These are phyloP conservation scores for Volvox africanus DNA, from an alignment of 139 green algal species.

Conservation along the genomic window DNA sequence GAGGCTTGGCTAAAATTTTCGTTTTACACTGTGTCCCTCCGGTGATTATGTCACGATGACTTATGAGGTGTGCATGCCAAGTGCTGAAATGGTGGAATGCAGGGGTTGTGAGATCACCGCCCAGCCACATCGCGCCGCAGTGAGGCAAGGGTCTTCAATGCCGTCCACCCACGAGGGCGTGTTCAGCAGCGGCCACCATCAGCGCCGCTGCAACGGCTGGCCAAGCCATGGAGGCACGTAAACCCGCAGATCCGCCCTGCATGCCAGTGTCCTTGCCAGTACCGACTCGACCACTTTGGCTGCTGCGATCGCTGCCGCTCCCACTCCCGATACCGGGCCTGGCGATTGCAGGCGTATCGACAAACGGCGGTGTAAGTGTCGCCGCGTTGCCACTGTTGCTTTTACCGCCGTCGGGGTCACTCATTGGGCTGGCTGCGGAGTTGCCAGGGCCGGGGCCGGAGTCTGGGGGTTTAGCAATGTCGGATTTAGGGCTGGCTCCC, in stretches of 20 bases:
- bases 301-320: neutral
- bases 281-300: neutral
- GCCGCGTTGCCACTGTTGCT: neutral
- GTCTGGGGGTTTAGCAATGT: neutral
- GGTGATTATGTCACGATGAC: no score
- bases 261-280: neutral
- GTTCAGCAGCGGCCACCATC: neutral
- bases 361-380: neutral
- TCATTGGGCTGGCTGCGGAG: no score
- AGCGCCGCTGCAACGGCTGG: neutral
- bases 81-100: no score
- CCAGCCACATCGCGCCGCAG: neutral
- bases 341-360: neutral
- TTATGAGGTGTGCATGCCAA: no score
- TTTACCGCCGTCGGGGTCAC: neutral
- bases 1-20: no score
- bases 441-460: no score
- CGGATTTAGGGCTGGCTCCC: neutral
- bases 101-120: no score
- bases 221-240: neutral
- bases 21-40: no score
- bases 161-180: neutral
- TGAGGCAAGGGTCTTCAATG: neutral
- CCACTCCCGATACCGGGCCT: neutral
- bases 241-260: neutral